These are phyloP conservation scores for Paecilomyces fulvus DNA, from an alignment of 2,329 filamentous ascomycete genomes.

Conservation along the genomic window DNA sequence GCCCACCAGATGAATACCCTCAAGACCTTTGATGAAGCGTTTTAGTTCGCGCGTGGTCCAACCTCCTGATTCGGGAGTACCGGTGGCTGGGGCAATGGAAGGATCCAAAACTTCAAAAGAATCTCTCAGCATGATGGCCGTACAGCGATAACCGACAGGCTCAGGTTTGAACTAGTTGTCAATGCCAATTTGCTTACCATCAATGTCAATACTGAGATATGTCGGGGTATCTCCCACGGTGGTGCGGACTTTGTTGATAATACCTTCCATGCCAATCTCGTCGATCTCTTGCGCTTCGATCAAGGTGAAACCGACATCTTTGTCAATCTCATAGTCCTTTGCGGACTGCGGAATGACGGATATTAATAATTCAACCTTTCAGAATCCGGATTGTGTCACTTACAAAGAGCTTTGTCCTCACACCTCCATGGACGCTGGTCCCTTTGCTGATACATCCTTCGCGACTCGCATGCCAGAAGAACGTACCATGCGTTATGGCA, in stretches of 20 bases:
- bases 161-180: too few species aligned
- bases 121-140: neutral
- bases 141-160: neutral
- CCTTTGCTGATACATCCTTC: conserved; percentile 17
- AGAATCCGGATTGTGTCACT: neutral
- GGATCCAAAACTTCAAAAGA: conserved; percentile 17
- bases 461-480: conserved; percentile 17
- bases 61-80: conserved; percentile 17
- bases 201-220: conserved; percentile 26
- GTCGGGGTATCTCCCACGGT: conserved; percentile 14
- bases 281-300: conserved; percentile 19
- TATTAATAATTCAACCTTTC: neutral
- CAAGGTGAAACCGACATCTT: conserved; percentile 13
- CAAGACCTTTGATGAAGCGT: conserved; percentile 13
- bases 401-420: conserved; percentile 16
- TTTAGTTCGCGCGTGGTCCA: conserved; percentile 18
- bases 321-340: conserved; percentile 17
- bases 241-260: conserved; percentile 11
- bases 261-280: conserved; percentile 14
- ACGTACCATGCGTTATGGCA: conserved; percentile 18
- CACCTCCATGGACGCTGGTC: conserved; percentile 15
- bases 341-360: neutral
- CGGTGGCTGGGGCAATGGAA: conserved; percentile 25
- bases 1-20: conserved; percentile 15
- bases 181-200: conserved; percentile 9